Evolutionary conservation across 2,329 filamentous ascomycete species (phyloP).

Genomic region (Epicoccum nigrum): DNA sequence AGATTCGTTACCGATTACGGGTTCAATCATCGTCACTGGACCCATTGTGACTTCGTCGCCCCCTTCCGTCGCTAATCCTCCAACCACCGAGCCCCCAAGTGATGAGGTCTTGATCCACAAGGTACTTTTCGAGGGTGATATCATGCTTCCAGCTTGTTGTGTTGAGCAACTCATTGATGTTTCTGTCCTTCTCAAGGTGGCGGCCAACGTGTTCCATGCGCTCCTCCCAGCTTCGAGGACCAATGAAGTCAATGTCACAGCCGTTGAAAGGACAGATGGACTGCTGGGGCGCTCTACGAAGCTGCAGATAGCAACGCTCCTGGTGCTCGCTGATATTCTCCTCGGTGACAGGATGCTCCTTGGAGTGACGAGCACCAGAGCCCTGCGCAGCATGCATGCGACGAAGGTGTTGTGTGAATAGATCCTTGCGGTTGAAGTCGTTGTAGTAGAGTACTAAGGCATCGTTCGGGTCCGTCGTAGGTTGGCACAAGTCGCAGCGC

Average conservation of each 20-base stretch:
- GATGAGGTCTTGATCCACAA: slow-evolving; percentile 49
- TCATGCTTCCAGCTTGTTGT: slow-evolving; percentile 36
- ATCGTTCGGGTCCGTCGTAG: slow-evolving; percentile 41
- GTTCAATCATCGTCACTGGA: slow-evolving; percentile 10
- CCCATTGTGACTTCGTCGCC: background rate
- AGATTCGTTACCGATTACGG: background rate
- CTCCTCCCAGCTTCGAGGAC: slow-evolving; percentile 73
- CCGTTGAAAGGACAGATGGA: slow-evolving; percentile 64
- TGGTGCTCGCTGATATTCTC: slow-evolving; percentile 63
- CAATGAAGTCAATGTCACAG: slow-evolving; percentile 70
- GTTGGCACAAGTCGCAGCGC: slow-evolving; percentile 70
- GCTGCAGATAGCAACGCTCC: slow-evolving; percentile 62
- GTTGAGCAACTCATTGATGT: slow-evolving; percentile 22
- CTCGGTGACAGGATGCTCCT: slow-evolving; percentile 55
- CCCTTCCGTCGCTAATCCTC: slow-evolving; percentile 45
- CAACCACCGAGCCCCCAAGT: slow-evolving; percentile 33
- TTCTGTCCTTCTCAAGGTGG: slow-evolving; percentile 69
- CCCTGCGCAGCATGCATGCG: slow-evolving; percentile 75
- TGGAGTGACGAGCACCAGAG: slow-evolving; percentile 46
- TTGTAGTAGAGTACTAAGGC: slow-evolving; percentile 50
- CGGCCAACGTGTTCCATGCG: slow-evolving; percentile 86
- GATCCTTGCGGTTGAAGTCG: slow-evolving; percentile 89
- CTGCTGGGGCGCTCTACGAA: slow-evolving; percentile 65
- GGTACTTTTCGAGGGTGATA: slow-evolving; percentile 45
- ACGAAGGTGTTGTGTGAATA: slow-evolving; percentile 86